These are phyloP conservation scores for Castanea crenata DNA, from an alignment of 306 rosid species.

Conservation along the genomic window DNA sequence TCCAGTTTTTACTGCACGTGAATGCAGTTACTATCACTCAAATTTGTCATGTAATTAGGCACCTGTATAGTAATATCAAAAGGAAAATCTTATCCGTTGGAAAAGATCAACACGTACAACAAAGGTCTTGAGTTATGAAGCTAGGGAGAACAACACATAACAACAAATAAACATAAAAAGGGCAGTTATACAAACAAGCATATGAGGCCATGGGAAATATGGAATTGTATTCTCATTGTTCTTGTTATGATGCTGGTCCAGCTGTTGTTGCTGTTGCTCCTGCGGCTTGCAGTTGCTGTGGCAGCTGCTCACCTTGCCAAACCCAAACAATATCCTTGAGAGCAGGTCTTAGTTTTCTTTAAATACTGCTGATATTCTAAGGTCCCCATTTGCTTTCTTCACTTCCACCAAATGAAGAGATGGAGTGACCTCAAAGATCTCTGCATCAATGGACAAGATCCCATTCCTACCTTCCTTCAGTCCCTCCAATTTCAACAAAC, in stretches of 20 bases:
- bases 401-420: conserved; percentile 76
- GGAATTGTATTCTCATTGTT: neutral
- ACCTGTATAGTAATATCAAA: neutral
- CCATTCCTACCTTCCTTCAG: conserved; percentile 71
- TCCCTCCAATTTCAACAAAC: conserved; percentile 61
- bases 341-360: conserved; percentile 69
- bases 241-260: conserved; percentile 7
- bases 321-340: conserved; percentile 85
- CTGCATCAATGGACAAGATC: conserved; percentile 67
- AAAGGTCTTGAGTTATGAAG: neutral
- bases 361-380: conserved; percentile 73
- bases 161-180: neutral
- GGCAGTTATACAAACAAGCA: neutral
- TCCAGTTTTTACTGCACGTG: no score
- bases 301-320: conserved; percentile 62
- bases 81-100: neutral
- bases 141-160: neutral
- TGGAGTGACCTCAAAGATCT: conserved; percentile 79
- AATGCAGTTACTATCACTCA: no score
- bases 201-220: neutral
- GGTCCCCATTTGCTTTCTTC: conserved; percentile 81
- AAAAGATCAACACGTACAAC: neutral
- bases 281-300: conserved; percentile 30
- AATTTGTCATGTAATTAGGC: no score
- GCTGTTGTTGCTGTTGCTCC: conserved; percentile 33